Evolutionary conservation across 192 early-diverging fungal species (phyloP).

Genomic region (Backusella tuberculispora): DNA sequence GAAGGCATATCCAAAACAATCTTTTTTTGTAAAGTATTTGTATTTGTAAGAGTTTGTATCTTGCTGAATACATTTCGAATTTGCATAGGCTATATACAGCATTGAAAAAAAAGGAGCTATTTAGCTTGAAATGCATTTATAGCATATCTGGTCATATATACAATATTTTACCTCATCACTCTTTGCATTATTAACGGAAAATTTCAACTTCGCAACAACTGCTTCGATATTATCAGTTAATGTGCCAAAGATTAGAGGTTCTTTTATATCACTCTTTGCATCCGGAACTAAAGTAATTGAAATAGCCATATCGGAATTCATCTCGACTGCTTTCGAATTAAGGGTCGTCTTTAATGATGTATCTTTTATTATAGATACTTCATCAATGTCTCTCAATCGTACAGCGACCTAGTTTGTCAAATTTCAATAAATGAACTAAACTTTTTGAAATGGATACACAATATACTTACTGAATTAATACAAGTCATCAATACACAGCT

Average conservation of each 20-base stretch:
- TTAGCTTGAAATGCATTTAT: neutral
- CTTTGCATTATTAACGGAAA: constrained; percentile 39
- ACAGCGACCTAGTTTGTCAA: constrained; percentile 44
- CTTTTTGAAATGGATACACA: neutral
- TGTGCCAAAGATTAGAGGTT: constrained; percentile 32
- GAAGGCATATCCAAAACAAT: constrained; percentile 13
- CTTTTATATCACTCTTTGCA: constrained; percentile 15
- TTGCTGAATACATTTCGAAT: constrained; percentile 14
- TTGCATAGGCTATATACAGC: constrained; percentile 19
- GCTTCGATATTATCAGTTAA: constrained; percentile 40
- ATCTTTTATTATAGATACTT: constrained; percentile 37
- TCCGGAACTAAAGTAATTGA: constrained; percentile 15
- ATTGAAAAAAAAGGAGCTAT: too few relatives aligned
- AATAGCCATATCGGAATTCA: constrained; percentile 22
- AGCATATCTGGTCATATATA: neutral
- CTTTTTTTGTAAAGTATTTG: constrained; percentile 6
- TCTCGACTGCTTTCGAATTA: neutral
- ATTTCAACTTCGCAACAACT: constrained; percentile 33
- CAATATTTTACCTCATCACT: constrained; percentile 19
- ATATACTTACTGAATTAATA: constrained; percentile 50
- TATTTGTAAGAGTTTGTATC: constrained; percentile 12
- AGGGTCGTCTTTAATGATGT: constrained; percentile 7
- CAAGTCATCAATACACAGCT: constrained; percentile 65
- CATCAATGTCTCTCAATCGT: constrained; percentile 49
- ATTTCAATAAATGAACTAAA: too few relatives aligned